phyloP scores from a whole-genome alignment of 768 basidiomycete species.

The Gloeophyllum trabeum region DNA sequence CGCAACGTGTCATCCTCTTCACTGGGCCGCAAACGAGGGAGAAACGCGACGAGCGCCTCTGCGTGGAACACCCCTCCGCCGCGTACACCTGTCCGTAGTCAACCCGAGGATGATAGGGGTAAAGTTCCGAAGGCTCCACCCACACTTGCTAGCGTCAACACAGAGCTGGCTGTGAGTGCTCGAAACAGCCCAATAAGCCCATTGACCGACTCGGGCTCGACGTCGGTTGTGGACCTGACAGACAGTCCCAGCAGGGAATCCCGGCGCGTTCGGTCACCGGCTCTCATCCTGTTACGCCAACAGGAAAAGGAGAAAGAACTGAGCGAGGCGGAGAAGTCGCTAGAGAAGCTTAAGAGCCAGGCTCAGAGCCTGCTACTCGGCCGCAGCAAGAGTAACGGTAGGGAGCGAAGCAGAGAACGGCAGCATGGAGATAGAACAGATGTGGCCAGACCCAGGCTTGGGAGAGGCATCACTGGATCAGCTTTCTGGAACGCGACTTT shows the following conservation, averaged over 20 bases:
- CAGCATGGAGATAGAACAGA: no score
- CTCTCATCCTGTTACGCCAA: no score
- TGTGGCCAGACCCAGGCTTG: no score
- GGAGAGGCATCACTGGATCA: no score
- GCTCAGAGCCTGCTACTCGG: no score
- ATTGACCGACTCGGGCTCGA: neutral
- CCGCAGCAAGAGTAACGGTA: no score
- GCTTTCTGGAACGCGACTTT: no score
- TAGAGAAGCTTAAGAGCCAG: slow-evolving; percentile 51
- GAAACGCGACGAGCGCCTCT: neutral
- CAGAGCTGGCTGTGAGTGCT: slow-evolving; percentile 16
- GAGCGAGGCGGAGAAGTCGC: slow-evolving; percentile 58
- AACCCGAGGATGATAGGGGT: slow-evolving; percentile 2
- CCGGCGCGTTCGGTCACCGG: no score
- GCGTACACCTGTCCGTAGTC: neutral
- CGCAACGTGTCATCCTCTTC: neutral
- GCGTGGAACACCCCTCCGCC: neutral
- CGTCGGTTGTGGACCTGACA: no score
- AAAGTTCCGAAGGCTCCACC: slow-evolving; percentile 12
- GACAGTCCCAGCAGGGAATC: no score
- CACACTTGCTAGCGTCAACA: slow-evolving; percentile 13
- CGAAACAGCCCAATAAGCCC: neutral
- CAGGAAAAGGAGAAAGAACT: slow-evolving; percentile 42
- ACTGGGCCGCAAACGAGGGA: slow-evolving; percentile 1
- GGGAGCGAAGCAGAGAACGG: no score